These are phyloP conservation scores for Moelleriella libera DNA, from an alignment of 2,329 filamentous ascomycete species.

Conservation along the genomic window DNA sequence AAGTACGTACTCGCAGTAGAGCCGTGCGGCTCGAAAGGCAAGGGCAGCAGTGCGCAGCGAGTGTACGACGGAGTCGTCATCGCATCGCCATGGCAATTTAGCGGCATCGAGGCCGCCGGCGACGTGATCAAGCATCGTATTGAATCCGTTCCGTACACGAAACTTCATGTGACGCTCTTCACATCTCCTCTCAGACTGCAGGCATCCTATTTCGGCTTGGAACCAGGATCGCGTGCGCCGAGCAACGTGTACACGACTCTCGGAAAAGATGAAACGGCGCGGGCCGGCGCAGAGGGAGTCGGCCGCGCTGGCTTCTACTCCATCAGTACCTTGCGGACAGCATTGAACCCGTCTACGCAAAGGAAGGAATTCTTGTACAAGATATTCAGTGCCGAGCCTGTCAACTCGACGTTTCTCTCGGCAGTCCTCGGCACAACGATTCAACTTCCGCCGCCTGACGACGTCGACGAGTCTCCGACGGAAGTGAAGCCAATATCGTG, in stretches of 20 bases:
- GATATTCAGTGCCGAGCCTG: slow-evolving; percentile 43
- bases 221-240: slow-evolving; percentile 44
- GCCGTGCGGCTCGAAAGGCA: slow-evolving; percentile 8
- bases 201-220: slow-evolving; percentile 57
- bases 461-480: slow-evolving; percentile 16
- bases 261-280: slow-evolving; percentile 37
- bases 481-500: slow-evolving; percentile 48
- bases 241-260: slow-evolving; percentile 75
- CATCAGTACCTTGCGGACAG: slow-evolving; percentile 56
- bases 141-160: slow-evolving; percentile 71
- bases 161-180: slow-evolving; percentile 81
- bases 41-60: slow-evolving; percentile 27
- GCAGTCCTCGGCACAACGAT: slow-evolving; percentile 34
- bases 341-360: slow-evolving; percentile 44
- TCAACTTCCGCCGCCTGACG: slow-evolving; percentile 23
- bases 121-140: slow-evolving; percentile 56
- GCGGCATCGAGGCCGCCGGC: slow-evolving; percentile 49
- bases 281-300: slow-evolving; percentile 39
- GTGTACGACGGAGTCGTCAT: slow-evolving; percentile 71
- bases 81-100: slow-evolving; percentile 72
- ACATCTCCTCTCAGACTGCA: slow-evolving; percentile 62
- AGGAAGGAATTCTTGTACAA: slow-evolving; percentile 47
- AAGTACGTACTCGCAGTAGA: slow-evolving; percentile 33
- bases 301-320: slow-evolving; percentile 75
- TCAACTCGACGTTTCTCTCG: slow-evolving; percentile 39